Evolutionary conservation across 495 filamentous ascomycete genomes (phyloP), one percentile per base, ranked within the genome.

Genomic region (Extremus antarcticus): DNA sequence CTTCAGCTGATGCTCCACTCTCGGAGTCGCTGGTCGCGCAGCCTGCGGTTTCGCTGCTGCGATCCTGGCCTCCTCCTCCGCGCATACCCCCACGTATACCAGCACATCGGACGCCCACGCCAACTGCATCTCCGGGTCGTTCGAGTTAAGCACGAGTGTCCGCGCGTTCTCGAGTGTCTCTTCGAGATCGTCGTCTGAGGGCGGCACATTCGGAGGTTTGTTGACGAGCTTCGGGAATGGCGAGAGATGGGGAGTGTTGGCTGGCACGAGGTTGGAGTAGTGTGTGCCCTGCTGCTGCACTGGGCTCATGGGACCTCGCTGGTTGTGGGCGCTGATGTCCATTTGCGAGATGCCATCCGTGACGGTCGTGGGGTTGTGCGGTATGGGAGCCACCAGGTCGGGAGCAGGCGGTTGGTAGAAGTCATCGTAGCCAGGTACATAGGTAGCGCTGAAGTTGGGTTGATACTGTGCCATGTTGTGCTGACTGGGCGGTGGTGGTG

Each of bases 121-220:
- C 56, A 98, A 74, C 75, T 98, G 92, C 84, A 95, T 91, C 56
- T 94, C 85, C 32, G 91, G 89, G 65, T 98, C 90, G 59, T 94
- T 90, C 32, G 92, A 96, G 59, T 88, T 89, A 57, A 98, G 74
- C 19, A 98, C 90, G 43, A 84, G 76, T 54, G 82, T 69, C 39
- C 92, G 84, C 40, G 88, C 88, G 65, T 81, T 81, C 67, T 92
- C 89, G 32, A 98, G 72, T 50, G 84, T 88, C 16, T 82, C 81
- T 65, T 95, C 92, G 64, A 91, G 87, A 68, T 97, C 88, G 59
- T 96, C 91, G 70, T 95, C 90, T 57, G 88, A 89, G 1, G 88
- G 88, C 16, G 92, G 94, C 8, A 98, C 88, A 67, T 96, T 94
- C 39, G 88, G 82, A 17, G 87, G 88, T 8, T 80, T 83, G 57